Evolutionary conservation across 2,329 filamentous ascomycete genomes (phyloP).

Genomic region (Pyrenochaeta sp.): DNA sequence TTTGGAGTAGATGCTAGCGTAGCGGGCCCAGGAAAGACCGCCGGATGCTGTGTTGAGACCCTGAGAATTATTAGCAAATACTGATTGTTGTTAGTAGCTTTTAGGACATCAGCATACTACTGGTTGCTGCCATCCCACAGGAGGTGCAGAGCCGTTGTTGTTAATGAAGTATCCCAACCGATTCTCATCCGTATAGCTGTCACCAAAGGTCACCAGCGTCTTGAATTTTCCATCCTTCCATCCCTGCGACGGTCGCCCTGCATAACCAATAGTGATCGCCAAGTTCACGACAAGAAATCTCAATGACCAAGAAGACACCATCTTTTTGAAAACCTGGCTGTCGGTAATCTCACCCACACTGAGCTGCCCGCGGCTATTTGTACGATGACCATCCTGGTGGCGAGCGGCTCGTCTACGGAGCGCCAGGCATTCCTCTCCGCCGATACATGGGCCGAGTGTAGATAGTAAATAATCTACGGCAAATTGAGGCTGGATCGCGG

Average conservation of each 20-base stretch:
- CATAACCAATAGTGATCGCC: conserved; percentile 25
- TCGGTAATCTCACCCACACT: not conserved
- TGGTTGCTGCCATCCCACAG: conserved; percentile 65
- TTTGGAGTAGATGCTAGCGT: conserved; percentile 67
- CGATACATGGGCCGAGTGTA: conserved; percentile 12
- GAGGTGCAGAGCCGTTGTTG: conserved; percentile 66
- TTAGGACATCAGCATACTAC: conserved; percentile 44
- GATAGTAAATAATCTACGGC: conserved; percentile 9
- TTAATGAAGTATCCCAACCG: conserved; percentile 69
- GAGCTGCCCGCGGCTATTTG: conserved; percentile 20
- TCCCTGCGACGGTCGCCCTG: conserved; percentile 16
- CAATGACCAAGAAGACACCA: conserved; percentile 31
- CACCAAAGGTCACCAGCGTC: conserved; percentile 74
- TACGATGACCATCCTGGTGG: conserved; percentile 12
- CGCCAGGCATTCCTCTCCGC: conserved; percentile 21
- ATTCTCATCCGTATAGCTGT: conserved; percentile 79
- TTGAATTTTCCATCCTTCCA: conserved; percentile 62
- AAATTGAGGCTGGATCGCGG: conserved; percentile 23
- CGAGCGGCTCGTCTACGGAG: conserved; percentile 9
- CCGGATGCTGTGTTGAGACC: conserved; percentile 67
- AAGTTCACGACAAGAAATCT: conserved; percentile 31
- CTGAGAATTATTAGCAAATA: conserved; percentile 19
- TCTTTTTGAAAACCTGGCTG: conserved; percentile 18
- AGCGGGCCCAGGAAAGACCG: conserved; percentile 74
- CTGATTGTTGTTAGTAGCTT: too few species aligned